These are phyloP conservation scores for Salix viminalis DNA, from an alignment of 345 rosid species.

Conservation along the genomic window DNA sequence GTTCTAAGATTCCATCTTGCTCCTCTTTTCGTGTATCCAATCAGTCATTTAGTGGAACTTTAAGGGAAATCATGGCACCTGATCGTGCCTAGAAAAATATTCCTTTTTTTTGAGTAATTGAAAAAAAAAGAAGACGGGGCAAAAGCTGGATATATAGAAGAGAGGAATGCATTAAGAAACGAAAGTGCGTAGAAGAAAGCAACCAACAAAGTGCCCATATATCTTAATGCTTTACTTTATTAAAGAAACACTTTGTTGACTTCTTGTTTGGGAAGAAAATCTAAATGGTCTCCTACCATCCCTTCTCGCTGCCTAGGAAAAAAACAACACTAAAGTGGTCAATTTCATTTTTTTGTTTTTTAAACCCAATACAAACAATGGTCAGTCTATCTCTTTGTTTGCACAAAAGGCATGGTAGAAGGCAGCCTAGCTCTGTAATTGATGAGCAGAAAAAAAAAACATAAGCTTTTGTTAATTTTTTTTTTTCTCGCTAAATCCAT, in stretches of 20 bases:
- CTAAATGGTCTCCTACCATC: not conserved
- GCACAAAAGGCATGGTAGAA: too few species aligned
- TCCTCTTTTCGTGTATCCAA: not conserved
- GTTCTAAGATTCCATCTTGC: slow-evolving; percentile 6
- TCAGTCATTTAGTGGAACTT: slow-evolving; percentile 6
- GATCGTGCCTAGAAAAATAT: slow-evolving; percentile 6
- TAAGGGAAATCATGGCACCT: slow-evolving; percentile 9
- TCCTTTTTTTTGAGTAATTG: not conserved
- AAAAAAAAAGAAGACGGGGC: not conserved
- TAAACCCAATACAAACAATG: not conserved
- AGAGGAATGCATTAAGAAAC: not conserved
- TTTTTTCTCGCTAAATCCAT: too few species aligned
- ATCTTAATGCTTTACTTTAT: slow-evolving; percentile 25
- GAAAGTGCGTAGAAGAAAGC: slow-evolving; percentile 19
- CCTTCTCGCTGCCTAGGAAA: not conserved
- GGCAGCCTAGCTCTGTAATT: too few species aligned
- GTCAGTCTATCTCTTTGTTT: not conserved
- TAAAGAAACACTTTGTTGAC: slow-evolving; percentile 18
- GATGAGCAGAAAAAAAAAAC: not conserved
- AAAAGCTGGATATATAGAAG: not conserved
- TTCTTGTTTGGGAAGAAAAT: not conserved
- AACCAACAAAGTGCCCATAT: slow-evolving; percentile 21
- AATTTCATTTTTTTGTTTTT: not conserved
- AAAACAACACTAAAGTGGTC: not conserved
- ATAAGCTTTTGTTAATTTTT: not conserved